phyloP scores from a whole-genome alignment of 768 basidiomycete species.

The Trametes sanguinea region DNA sequence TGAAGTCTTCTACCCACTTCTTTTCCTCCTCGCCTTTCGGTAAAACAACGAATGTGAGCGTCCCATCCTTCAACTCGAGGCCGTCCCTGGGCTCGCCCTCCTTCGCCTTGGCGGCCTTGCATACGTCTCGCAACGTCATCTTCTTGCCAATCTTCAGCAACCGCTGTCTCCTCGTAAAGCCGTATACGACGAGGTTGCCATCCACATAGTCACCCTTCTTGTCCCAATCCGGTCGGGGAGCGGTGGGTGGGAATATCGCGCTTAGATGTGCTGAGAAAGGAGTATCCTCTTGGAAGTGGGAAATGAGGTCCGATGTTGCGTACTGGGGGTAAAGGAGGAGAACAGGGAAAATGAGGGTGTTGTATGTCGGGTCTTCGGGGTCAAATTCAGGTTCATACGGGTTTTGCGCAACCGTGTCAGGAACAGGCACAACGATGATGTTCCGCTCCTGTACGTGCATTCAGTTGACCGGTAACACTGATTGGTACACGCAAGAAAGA shows the following conservation, averaged over 20 bases:
- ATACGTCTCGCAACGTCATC: slow-evolving; percentile 82
- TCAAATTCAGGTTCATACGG: slow-evolving; percentile 69
- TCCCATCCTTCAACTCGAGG: slow-evolving; percentile 80
- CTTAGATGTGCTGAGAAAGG: slow-evolving; percentile 77
- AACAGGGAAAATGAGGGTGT: slow-evolving; percentile 76
- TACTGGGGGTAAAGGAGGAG: slow-evolving; percentile 94
- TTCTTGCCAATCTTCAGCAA: slow-evolving; percentile 91
- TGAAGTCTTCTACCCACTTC: slow-evolving; percentile 89
- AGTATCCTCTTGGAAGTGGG: slow-evolving; percentile 82
- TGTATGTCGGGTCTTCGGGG: slow-evolving; percentile 56
- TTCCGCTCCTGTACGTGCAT: slow-evolving; percentile 64
- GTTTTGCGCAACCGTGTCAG: slow-evolving; percentile 50
- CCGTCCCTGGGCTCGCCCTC: slow-evolving; percentile 70
- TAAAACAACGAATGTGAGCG: slow-evolving; percentile 75
- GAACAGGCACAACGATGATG: slow-evolving; percentile 56
- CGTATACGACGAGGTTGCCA: slow-evolving; percentile 75
- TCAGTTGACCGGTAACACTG: slow-evolving; percentile 8
- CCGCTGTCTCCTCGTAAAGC: slow-evolving; percentile 72
- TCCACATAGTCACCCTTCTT: slow-evolving; percentile 61
- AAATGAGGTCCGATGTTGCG: slow-evolving; percentile 85
- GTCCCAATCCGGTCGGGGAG: slow-evolving; percentile 77
- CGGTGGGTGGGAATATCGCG: slow-evolving; percentile 80
- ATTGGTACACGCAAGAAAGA: background rate
- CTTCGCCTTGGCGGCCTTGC: slow-evolving; percentile 59
- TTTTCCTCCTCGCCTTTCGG: slow-evolving; percentile 76